Base-by-base conservation (phyloP, 1,284 basidiomycete species). In the Exsudoporus floridanus region DNA sequence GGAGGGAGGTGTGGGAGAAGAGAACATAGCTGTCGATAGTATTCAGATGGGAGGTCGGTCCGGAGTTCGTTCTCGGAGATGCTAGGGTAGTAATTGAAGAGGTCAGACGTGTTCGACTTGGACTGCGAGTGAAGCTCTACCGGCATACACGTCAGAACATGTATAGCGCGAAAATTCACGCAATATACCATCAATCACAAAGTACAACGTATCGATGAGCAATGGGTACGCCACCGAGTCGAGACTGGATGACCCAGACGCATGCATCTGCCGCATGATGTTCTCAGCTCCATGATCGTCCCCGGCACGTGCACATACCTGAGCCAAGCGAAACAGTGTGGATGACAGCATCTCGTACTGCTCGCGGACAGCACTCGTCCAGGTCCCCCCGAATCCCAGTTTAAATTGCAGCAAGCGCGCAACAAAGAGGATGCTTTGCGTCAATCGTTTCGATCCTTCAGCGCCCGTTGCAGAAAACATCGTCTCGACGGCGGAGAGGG, bases 161-260 rank as follows among this genome's bases (percentile, higher is more conserved):
- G 27, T 21, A 2, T 33, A 46, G 18, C 30, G 28, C 3, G 9
- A 25, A 18, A 5, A 14, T 35, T 8, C 7, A n/a, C 0, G 1
- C 46, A 14, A 60, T 77, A 58, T 61, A 88, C 89, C 90, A 61
- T 91, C 88, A 36, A 87, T 74, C 8, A 88, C 69, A 63, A 84
- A 88, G 61, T 82, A 83, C 0, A 88, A 71, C 3, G 88, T 91
- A 70, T 92, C 89, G 13, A 89, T 70, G 25, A 90, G 70, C 27
- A 90, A 66, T 0, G 83, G 77, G 66, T 84, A 90, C 40, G 80
- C 73, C 40, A 83, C 74, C n/a, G n/a, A n/a, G n/a, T n/a, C n/a
- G n/a, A n/a, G n/a, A n/a, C n/a, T n/a, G n/a, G n/a, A n/a, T n/a
- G n/a, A 69, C 19, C 80, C 80, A 10, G 77, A 70, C 25, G 79